phyloP scores from a whole-genome alignment of 768 basidiomycete genomes.

The Dacryopinax spathularia region DNA sequence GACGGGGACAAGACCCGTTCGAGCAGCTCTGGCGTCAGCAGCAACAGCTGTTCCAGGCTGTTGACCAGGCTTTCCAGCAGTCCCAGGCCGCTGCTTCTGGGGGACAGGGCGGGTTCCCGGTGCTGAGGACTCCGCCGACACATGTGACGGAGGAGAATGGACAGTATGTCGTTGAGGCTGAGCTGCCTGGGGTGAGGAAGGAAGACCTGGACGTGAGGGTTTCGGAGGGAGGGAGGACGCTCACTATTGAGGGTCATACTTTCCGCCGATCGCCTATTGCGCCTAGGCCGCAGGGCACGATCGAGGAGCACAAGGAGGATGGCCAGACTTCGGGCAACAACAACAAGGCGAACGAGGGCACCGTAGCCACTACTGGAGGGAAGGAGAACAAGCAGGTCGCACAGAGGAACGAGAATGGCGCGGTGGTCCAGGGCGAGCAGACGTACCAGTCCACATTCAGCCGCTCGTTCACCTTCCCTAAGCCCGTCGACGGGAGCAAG shows the following conservation, averaged over 20 bases:
- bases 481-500: conserved; percentile 40
- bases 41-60: background rate
- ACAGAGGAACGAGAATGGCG: conserved; percentile 14
- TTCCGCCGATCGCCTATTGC: conserved; percentile 18
- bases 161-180: conserved; percentile 56
- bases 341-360: conserved; percentile 10
- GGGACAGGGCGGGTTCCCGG: background rate
- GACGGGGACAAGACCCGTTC: conserved; percentile 18
- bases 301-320: background rate
- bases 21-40: background rate
- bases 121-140: conserved; percentile 33
- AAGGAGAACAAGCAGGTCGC: conserved; percentile 17
- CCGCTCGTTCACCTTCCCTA: conserved; percentile 59
- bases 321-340: conserved; percentile 1
- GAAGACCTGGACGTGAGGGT: conserved; percentile 59
- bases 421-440: too few relatives aligned
- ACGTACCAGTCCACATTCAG: conserved; percentile 31
- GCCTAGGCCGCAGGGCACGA: background rate
- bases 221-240: conserved; percentile 51
- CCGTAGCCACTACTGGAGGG: conserved; percentile 23
- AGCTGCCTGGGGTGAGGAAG: conserved; percentile 64
- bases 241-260: conserved; percentile 58
- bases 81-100: too few relatives aligned
- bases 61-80: background rate
- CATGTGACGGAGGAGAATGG: conserved; percentile 54